These are phyloP conservation scores for Alternaria brassicicola DNA, from an alignment of 2,329 filamentous ascomycete genomes.

Conservation along the genomic window DNA sequence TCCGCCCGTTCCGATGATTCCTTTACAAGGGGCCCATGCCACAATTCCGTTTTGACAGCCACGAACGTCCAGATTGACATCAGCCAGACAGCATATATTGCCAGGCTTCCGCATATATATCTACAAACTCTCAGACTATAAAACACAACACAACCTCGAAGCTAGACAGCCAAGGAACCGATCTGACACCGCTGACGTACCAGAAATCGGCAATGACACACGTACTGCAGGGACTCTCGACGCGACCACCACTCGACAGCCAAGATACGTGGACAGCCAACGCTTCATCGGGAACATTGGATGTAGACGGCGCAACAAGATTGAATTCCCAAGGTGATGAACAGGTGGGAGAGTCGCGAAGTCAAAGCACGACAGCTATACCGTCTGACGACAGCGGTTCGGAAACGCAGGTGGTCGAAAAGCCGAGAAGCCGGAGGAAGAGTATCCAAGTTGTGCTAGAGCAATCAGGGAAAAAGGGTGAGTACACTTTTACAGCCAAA, in stretches of 20 bases:
- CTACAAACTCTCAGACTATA: not conserved
- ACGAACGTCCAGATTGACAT: not conserved
- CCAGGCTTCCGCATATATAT: not conserved
- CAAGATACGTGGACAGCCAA: slow-evolving; percentile 40
- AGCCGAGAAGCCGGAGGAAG: slow-evolving; percentile 34
- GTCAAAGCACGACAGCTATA: slow-evolving; percentile 33
- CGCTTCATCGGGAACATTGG: slow-evolving; percentile 30
- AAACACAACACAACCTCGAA: slow-evolving; percentile 5
- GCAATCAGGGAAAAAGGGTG: slow-evolving; percentile 53
- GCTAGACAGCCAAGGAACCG: slow-evolving; percentile 9
- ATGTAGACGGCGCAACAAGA: slow-evolving; percentile 52
- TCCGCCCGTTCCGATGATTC: slow-evolving; percentile 13
- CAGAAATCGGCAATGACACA: slow-evolving; percentile 34
- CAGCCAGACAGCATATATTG: not conserved
- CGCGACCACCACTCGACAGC: slow-evolving; percentile 18
- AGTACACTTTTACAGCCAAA: slow-evolving; percentile 57
- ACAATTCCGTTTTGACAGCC: slow-evolving; percentile 13
- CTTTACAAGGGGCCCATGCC: slow-evolving; percentile 18
- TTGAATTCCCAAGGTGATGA: slow-evolving; percentile 47
- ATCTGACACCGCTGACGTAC: slow-evolving; percentile 21
- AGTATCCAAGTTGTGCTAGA: slow-evolving; percentile 57
- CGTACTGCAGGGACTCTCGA: slow-evolving; percentile 38
- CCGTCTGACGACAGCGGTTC: slow-evolving; percentile 32
- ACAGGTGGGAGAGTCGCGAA: slow-evolving; percentile 44
- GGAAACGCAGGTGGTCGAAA: slow-evolving; percentile 14